phyloP scores from a whole-genome alignment of 2,329 filamentous ascomycete species.

The Beauveria caledonica region DNA sequence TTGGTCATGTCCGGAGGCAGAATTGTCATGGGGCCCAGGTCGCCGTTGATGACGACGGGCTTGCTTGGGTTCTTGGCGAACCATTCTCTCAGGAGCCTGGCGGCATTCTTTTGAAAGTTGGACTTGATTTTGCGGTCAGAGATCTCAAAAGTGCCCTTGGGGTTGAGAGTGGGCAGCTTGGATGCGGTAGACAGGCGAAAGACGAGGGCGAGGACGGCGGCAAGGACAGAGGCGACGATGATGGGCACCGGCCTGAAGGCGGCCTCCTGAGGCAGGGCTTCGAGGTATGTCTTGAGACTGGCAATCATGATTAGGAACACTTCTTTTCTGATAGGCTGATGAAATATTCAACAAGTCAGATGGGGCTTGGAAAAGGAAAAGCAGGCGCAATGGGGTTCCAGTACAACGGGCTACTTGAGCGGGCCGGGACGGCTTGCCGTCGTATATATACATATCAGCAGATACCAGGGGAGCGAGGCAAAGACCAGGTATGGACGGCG shows the following conservation, averaged over 20 bases:
- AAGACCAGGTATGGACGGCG: not conserved
- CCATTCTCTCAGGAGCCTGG: slow-evolving; percentile 4
- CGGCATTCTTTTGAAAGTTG: not conserved
- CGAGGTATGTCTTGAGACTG: not conserved
- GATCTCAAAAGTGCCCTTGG: slow-evolving; percentile 8
- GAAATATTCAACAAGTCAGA: not conserved
- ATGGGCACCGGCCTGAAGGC: slow-evolving; percentile 2
- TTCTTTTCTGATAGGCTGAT: not conserved
- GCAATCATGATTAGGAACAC: not conserved
- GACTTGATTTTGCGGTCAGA: not conserved
- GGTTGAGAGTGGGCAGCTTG: slow-evolving; percentile 8
- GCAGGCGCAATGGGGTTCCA: not conserved
- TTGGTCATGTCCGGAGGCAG: slow-evolving; percentile 15
- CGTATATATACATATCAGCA: not conserved
- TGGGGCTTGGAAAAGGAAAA: not conserved
- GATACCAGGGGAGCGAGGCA: not conserved
- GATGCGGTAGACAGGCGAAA: not conserved
- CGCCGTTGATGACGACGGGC: slow-evolving; percentile 9
- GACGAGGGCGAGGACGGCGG: slow-evolving; percentile 1
- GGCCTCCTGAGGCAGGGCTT: slow-evolving; percentile 6
- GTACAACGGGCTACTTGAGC: not conserved
- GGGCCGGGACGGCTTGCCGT: not conserved
- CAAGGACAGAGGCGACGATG: slow-evolving; percentile 9
- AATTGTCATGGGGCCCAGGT: slow-evolving; percentile 15
- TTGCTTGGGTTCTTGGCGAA: slow-evolving; percentile 9